These are phyloP conservation scores for Lyophyllum decastes DNA, from an alignment of 768 basidiomycete genomes.

Conservation along the genomic window DNA sequence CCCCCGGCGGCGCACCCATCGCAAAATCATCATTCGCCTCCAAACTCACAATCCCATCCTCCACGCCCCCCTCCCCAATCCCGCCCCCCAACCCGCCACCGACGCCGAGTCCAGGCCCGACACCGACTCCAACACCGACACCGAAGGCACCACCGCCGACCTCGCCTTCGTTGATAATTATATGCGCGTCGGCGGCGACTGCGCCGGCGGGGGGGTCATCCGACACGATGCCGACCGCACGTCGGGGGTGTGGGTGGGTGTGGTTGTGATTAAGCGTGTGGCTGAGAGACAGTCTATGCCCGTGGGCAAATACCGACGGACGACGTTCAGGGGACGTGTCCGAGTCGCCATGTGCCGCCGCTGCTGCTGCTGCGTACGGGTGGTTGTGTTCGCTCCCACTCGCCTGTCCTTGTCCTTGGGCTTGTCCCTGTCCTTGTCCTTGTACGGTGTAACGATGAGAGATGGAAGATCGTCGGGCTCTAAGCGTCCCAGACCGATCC, in stretches of 20 bases:
- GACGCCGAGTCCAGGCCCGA: constrained; percentile 24
- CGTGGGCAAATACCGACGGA: too few relatives aligned
- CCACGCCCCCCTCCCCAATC: constrained; percentile 50
- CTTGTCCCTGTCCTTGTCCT: too few relatives aligned
- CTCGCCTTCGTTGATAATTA: constrained; percentile 39
- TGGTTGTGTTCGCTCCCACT: neutral
- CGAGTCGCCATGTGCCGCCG: too few relatives aligned
- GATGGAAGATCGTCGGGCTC: neutral
- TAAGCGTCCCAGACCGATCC: constrained; percentile 14
- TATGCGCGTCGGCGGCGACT: constrained; percentile 37
- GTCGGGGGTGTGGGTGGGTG: constrained; percentile 14
- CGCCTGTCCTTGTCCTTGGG: neutral
- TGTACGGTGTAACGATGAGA: neutral
- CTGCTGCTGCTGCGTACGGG: too few relatives aligned
- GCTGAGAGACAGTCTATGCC: constrained; percentile 22
- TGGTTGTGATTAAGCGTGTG: constrained; percentile 10
- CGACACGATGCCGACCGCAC: constrained; percentile 43
- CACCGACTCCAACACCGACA: constrained; percentile 22
- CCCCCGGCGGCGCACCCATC: constrained; percentile 89
- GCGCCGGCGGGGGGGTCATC: constrained; percentile 31
- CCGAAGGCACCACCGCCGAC: neutral
- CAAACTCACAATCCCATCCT: constrained; percentile 74
- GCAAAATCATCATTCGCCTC: constrained; percentile 88
- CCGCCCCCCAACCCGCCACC: constrained; percentile 22
- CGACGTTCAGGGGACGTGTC: too few relatives aligned